These are phyloP conservation scores for Fusarium multiceps DNA, from an alignment of 2,329 filamentous ascomycete species.

Conservation along the genomic window DNA sequence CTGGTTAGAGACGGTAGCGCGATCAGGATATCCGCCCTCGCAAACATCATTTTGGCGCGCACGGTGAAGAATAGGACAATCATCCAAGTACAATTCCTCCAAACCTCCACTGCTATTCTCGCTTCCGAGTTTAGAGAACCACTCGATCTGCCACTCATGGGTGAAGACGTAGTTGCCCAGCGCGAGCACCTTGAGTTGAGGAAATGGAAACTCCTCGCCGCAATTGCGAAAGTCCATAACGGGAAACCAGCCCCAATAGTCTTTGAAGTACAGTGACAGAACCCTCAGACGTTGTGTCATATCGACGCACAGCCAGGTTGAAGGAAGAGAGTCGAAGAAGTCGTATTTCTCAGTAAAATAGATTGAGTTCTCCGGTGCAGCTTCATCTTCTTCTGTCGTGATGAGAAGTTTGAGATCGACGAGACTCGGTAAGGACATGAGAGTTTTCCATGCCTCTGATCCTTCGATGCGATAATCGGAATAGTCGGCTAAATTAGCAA, in stretches of 20 bases:
- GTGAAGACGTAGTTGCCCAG: conserved; percentile 57
- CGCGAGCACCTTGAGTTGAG: conserved; percentile 53
- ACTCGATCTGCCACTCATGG: conserved; percentile 59
- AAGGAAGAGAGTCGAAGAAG: conserved; percentile 35
- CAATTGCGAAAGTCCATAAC: conserved; percentile 50
- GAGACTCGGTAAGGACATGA: background rate
- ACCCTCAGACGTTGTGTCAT: conserved; percentile 45
- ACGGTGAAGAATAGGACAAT: conserved; percentile 52
- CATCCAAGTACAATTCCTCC: conserved; percentile 55
- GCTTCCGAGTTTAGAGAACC: conserved; percentile 54
- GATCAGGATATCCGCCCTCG: conserved; percentile 9
- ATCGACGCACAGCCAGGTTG: conserved; percentile 35
- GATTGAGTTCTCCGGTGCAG: background rate
- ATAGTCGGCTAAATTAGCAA: conserved; percentile 30
- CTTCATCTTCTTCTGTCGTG: background rate
- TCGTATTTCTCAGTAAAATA: conserved; percentile 24
- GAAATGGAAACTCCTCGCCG: conserved; percentile 43
- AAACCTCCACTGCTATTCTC: conserved; percentile 41
- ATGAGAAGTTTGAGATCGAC: conserved; percentile 18
- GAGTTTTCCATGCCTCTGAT: conserved; percentile 17
- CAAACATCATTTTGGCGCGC: background rate
- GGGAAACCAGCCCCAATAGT: conserved; percentile 56
- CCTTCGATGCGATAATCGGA: background rate
- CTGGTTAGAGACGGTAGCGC: accelerated
- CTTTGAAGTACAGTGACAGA: conserved; percentile 53